Evolutionary conservation across 2,329 filamentous ascomycete species (phyloP).

Genomic region (Talaromyces rugulosus): DNA sequence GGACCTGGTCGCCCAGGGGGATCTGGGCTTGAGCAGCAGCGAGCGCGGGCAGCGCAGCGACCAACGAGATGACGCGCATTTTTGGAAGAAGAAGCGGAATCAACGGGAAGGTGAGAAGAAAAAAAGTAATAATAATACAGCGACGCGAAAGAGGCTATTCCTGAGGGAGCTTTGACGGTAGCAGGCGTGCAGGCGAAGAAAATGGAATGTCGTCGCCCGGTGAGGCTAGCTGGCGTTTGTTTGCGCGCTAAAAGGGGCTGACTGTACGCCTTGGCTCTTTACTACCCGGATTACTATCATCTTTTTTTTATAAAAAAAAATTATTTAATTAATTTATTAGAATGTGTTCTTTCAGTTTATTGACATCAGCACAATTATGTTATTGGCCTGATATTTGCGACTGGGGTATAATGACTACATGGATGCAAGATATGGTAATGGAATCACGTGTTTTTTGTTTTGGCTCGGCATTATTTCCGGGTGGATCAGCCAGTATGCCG

Average conservation of each 20-base stretch:
- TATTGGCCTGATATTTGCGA: neutral
- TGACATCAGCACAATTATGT: neutral
- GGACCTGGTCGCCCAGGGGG: conserved; percentile 44
- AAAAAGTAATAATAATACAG: conserved; percentile 4
- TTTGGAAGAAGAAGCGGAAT: neutral
- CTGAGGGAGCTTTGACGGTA: conserved; percentile 2
- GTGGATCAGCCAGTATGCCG: too few relatives aligned
- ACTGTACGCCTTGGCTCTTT: neutral
- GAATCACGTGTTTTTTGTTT: neutral
- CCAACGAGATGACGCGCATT: conserved; percentile 52
- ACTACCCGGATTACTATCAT: too few relatives aligned
- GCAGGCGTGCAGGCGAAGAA: neutral
- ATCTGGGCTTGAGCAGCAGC: conserved; percentile 57
- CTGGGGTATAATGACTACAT: neutral
- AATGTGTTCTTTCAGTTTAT: neutral
- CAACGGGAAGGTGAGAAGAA: neutral
- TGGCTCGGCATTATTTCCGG: neutral
- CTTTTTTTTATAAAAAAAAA: too few relatives aligned
- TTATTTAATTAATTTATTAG: too few relatives aligned
- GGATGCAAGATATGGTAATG: neutral
- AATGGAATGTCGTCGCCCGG: neutral
- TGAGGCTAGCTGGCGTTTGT: conserved; percentile 11
- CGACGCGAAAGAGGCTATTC: conserved; percentile 4
- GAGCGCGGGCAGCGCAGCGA: conserved; percentile 47
- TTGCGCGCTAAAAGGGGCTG: neutral